Percentiles rank a stretch among this genome's conserved stretches.
These are phyloP conservation scores for Blastobotrys illinoisensis DNA, from an alignment of 1,139 yeast species.

Conservation along the genomic window DNA sequence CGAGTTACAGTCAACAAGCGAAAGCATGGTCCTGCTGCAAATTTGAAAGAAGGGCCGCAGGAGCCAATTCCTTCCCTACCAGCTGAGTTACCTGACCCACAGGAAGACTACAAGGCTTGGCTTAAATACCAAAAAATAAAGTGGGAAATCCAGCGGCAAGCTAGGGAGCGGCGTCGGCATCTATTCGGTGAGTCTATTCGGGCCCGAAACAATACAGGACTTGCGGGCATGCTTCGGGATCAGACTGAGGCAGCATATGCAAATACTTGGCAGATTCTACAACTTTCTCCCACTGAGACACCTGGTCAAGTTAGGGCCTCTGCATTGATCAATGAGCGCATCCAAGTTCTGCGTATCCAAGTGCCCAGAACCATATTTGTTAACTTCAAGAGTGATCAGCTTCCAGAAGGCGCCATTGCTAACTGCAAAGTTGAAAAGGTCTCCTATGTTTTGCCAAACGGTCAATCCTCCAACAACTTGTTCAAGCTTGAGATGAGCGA, in stretches of 20 bases:
- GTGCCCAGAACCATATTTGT: conserved; percentile 72
- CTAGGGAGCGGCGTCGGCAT: conserved; percentile 64
- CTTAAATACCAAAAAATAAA: conserved; percentile 73
- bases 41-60: not conserved
- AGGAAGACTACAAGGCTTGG: conserved; percentile 71
- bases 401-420: conserved; percentile 36
- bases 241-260: conserved; percentile 72
- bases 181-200: conserved; percentile 65
- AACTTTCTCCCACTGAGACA: conserved; percentile 47
- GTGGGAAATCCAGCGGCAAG: conserved; percentile 73
- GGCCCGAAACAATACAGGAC: conserved; percentile 39
- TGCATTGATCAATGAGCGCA: conserved; percentile 61
- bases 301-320: conserved; percentile 77
- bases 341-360: conserved; percentile 67
- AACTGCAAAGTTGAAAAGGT: conserved; percentile 58
- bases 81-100: conserved; percentile 50
- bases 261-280: conserved; percentile 81
- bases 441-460: conserved; percentile 62
- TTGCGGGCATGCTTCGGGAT: conserved; percentile 64
- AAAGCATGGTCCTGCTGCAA: not conserved
- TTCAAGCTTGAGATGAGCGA: conserved; percentile 70
- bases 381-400: conserved; percentile 46
- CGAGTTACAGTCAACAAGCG: conserved; percentile 8
- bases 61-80: conserved; percentile 9
- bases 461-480: conserved; percentile 51